phyloP scores from a whole-genome alignment of 2,329 filamentous ascomycete species.

The Curvularia eragrostidis region DNA sequence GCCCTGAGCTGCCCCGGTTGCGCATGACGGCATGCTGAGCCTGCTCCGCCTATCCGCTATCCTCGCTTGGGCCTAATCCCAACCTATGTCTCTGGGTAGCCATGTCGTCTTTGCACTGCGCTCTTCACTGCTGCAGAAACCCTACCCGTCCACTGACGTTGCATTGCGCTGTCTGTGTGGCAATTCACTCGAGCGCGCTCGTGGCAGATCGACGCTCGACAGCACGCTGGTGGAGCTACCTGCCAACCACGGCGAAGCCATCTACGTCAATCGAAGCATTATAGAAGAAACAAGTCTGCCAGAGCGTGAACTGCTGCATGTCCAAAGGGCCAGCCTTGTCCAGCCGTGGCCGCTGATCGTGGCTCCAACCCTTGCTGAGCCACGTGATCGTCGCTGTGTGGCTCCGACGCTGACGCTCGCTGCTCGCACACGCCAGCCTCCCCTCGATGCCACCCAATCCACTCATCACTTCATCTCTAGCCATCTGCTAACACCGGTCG shows the following conservation, averaged over 20 bases:
- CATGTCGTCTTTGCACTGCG: conserved; percentile 10
- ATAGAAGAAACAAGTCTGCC: conserved; percentile 18
- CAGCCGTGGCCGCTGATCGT: conserved; percentile 6
- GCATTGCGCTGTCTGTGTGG: conserved; percentile 13
- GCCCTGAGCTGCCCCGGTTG: conserved; percentile 25
- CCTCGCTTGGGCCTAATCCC: conserved; percentile 16
- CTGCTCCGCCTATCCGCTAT: conserved; percentile 15
- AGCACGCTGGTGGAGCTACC: conserved; percentile 7
- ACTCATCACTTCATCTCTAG: background rate
- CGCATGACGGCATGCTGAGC: conserved; percentile 31
- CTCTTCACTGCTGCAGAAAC: conserved; percentile 1
- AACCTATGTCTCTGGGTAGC: conserved; percentile 6
- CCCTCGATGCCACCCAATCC: too few species aligned
- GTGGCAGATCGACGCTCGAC: conserved; percentile 26
- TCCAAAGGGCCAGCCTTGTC: conserved; percentile 1
- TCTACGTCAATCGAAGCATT: conserved; percentile 35
- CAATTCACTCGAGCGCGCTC: conserved; percentile 24
- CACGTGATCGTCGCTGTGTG: background rate
- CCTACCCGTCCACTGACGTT: conserved; percentile 23
- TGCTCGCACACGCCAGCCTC: too few species aligned
- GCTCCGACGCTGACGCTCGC: background rate
- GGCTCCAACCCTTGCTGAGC: conserved; percentile 4
- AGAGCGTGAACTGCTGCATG: conserved; percentile 6
- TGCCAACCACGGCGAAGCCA: conserved; percentile 15
- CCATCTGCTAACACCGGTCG: background rate